phyloP scores from a whole-genome alignment of 208 protist genomes.

The Trypanosoma vivax region DNA sequence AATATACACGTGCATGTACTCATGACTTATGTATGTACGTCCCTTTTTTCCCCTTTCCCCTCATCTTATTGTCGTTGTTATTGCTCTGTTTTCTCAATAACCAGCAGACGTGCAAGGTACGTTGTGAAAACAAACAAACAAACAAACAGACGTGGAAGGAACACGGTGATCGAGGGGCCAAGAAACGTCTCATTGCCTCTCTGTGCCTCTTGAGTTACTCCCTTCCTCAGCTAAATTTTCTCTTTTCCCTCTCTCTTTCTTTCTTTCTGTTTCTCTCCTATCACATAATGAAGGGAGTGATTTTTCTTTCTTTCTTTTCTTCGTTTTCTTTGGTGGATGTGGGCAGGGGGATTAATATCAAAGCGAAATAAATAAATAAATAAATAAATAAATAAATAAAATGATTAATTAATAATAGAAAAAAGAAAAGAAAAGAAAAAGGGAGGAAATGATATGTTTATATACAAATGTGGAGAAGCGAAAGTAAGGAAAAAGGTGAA shows the following conservation, averaged over 20 bases:
- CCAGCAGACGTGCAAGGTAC: neutral
- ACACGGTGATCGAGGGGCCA: no score
- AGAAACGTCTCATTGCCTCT: no score
- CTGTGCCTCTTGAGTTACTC: neutral
- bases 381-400: neutral
- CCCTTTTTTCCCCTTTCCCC: neutral
- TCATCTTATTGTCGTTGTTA: neutral
- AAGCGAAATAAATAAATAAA: neutral
- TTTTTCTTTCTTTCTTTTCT: no score
- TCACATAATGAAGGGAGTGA: neutral
- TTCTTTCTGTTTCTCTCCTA: neutral
- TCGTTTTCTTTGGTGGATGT: no score
- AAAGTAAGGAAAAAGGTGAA: neutral
- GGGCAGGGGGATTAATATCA: neutral
- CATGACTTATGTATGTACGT: neutral
- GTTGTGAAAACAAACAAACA: neutral
- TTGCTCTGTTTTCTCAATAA: neutral
- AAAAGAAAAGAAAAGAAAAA: neutral
- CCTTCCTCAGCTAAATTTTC: no score
- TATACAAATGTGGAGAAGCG: neutral
- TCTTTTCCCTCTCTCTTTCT: neutral
- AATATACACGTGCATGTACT: neutral
- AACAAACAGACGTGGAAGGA: no score
- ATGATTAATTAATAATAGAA: neutral
- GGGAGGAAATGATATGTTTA: neutral